Evolutionary conservation across 495 filamentous ascomycete genomes (phyloP), one percentile per base, ranked within the genome.

Genomic region (Xylaria grammica): DNA sequence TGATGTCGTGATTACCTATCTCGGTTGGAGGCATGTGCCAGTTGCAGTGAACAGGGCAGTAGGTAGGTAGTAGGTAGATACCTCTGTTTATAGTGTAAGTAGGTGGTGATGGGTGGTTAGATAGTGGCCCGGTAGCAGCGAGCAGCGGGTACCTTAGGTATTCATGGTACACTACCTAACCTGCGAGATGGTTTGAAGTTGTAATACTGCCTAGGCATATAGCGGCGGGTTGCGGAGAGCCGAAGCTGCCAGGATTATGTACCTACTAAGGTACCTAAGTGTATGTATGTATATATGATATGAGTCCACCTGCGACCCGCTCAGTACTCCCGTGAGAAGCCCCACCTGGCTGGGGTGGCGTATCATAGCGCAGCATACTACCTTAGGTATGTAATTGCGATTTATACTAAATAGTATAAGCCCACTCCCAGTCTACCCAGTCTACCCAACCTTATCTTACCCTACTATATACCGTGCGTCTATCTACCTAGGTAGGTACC

Each of bases 1-100:
- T 64, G 62, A 64, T 64, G 62, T 64, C 62, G 62, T 64, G 62
- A 64, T 64, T 64, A 64, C 53, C 61, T 50, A 32, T 36, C 38
- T 45, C 24, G 40, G 27, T 44, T 48, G 56, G 26, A 51, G 30
- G 45, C 29, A 49, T n/a, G 30, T 51, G 11, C 26, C 6, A n/a
- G 20, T 27, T 9, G 22, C 42, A 48, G 27, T 26, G 26, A 19
- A 29, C 11, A n/a, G 24, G n/a, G 26, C 36, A 26, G 11, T 45
- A 58, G 15, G 53, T 56, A 56, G 22, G 8, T 38, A 52, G 27
- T 51, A 15, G n/a, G 1, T 52, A 52, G 27, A 17, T 32, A 22
- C 29, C 50, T 6, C 34, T 36, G 6, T 36, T 36, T 50, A 22
- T 11, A 24, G 44, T 27, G 46, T 48, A n/a, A n/a, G n/a, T n/a